phyloP scores from a whole-genome alignment of 2,329 filamentous ascomycete species.

The Gyromitra esculenta region DNA sequence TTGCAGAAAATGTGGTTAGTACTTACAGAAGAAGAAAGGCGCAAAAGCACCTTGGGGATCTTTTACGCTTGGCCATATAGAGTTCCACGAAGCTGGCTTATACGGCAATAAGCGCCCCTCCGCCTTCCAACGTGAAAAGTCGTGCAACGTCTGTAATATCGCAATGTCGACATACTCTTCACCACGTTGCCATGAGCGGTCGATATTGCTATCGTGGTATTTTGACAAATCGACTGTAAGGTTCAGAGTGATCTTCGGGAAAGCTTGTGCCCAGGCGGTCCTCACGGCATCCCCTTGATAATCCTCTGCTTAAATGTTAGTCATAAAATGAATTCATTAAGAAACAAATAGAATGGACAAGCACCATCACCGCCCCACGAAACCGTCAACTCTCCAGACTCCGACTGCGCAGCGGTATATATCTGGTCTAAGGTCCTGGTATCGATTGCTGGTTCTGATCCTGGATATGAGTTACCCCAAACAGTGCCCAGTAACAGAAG shows the following conservation, averaged over 20 bases:
- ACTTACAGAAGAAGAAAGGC: conserved; percentile 60
- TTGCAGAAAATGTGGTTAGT: background rate
- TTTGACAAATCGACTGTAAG: conserved; percentile 68
- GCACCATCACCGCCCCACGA: conserved; percentile 56
- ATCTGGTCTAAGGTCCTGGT: conserved; percentile 65
- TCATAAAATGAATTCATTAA: conserved; percentile 62
- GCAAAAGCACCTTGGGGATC: conserved; percentile 63
- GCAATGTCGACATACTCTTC: conserved; percentile 62
- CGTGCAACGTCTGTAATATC: conserved; percentile 66
- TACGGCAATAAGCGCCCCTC: conserved; percentile 65
- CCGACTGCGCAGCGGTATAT: conserved; percentile 64
- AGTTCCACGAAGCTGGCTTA: conserved; percentile 63
- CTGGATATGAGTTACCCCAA: conserved; percentile 25
- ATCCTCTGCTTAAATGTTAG: conserved; percentile 63
- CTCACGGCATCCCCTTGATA: conserved; percentile 62
- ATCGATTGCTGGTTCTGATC: conserved; percentile 59
- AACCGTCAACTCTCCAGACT: conserved; percentile 57
- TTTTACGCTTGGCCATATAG: conserved; percentile 62
- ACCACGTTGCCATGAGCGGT: conserved; percentile 59
- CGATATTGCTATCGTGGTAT: conserved; percentile 65
- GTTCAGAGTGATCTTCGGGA: conserved; percentile 66
- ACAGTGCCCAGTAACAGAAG: conserved; percentile 13
- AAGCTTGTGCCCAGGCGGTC: conserved; percentile 63
- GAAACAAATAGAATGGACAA: background rate
- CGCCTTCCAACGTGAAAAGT: conserved; percentile 66